Evolutionary conservation across 2,329 filamentous ascomycete genomes (phyloP).

Genomic region (Neurospora sp.): DNA sequence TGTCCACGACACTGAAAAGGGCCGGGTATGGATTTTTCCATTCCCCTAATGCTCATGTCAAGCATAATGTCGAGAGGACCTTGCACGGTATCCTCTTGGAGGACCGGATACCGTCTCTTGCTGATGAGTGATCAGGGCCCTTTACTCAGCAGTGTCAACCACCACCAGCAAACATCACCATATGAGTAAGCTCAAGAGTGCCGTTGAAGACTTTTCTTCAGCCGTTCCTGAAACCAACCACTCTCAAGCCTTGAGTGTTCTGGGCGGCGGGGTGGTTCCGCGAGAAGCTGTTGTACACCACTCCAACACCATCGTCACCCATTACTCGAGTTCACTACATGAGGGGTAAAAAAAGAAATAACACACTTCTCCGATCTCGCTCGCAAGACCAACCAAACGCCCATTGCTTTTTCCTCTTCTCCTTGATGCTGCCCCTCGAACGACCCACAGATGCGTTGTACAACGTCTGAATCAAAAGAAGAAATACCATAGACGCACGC

Average conservation of each 20-base stretch:
- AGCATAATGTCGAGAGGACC: background rate
- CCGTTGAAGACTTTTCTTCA: background rate
- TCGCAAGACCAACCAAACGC: background rate
- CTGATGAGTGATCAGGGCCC: background rate
- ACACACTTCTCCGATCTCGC: background rate
- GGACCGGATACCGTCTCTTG: background rate
- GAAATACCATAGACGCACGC: background rate
- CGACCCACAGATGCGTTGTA: background rate
- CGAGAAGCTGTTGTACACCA: background rate
- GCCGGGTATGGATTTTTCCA: background rate
- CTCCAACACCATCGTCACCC: background rate
- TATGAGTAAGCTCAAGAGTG: background rate
- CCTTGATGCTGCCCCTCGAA: background rate
- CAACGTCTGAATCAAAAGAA: background rate
- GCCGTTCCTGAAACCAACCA: background rate
- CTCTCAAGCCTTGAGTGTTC: background rate
- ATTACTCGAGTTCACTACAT: background rate
- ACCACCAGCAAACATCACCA: background rate
- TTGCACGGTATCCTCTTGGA: background rate
- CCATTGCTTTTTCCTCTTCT: background rate
- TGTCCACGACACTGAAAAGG: background rate
- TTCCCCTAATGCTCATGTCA: background rate
- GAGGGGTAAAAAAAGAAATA: background rate
- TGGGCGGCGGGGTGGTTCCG: background rate
- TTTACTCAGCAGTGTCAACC: background rate